Evolutionary conservation across 2,329 filamentous ascomycete genomes (phyloP), one percentile per base, ranked within the genome.

Genomic region (Fusarium anguioides): DNA sequence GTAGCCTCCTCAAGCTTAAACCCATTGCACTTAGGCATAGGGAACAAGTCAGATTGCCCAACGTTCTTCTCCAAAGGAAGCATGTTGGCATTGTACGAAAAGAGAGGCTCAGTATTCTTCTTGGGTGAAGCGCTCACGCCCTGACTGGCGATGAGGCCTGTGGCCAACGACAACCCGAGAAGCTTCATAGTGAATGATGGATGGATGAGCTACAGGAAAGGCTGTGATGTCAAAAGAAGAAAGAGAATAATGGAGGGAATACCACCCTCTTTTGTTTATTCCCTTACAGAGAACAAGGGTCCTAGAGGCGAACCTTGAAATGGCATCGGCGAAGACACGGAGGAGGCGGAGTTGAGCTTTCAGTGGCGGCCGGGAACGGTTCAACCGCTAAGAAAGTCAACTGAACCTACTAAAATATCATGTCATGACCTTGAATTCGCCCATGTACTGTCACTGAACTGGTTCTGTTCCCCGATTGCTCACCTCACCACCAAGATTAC

Each of bases 1-100:
- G 86, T 89, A 17, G 89, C 89, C 74, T 93, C 90, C 75, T 91
- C 88, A 17, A 93, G 80, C 45, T 81, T 78, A 67, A 91, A 83
- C 11, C 83, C 84, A 55, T 84, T 77, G 75, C 91, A 93, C 14
- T 74, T 75, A 1, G 80, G 82, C 89, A 92, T 90, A 4, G 87
- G 85, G 70, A 92, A 92, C 21, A 83, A 70, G 14, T 75, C 61
- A 2, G 72, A 53, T 6, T 80, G 75, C 36, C 76, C 77, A 18
- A 74, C 77, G 75, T 81, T 75, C 40, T 78, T 60, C 54, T 76
- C 66, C 5, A 77, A 68, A 1, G 80, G 80, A 14, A 80, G 72
- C 29, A 80, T 60, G 12, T 71, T 72, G 5, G 77, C 70, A 37
- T 72, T 71, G 39, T 72, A 63, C 11, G 66, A 60, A 35, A 71